Evolutionary conservation across 192 early-diverging fungal genomes (phyloP).

Genomic region (Rhizophagus prolifer): DNA sequence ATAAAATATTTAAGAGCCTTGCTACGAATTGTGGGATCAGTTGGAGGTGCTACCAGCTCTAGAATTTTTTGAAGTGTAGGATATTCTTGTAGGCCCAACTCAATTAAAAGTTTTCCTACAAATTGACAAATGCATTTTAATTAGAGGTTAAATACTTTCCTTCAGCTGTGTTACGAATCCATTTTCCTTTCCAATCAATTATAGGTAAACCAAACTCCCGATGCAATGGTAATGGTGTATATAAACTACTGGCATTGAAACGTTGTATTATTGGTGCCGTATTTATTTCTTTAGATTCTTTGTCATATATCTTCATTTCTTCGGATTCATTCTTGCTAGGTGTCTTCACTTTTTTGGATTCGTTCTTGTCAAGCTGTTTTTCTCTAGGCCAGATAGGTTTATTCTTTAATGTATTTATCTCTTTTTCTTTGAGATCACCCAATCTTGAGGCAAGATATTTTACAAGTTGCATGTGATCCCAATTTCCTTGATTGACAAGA

Average conservation of each 20-base stretch:
- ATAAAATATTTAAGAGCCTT: slow-evolving; percentile 70
- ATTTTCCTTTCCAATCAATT: slow-evolving; percentile 66
- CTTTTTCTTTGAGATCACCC: slow-evolving; percentile 57
- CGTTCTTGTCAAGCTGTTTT: background rate
- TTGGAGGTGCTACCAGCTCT: slow-evolving; percentile 36
- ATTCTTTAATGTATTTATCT: slow-evolving; percentile 58
- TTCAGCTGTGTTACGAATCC: slow-evolving; percentile 34
- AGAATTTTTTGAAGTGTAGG: slow-evolving; percentile 47
- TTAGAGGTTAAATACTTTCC: slow-evolving; percentile 1
- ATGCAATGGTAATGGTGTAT: slow-evolving; percentile 61
- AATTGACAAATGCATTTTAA: background rate
- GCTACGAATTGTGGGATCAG: slow-evolving; percentile 38
- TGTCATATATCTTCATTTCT: background rate
- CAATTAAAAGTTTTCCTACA: slow-evolving; percentile 44
- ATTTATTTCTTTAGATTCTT: too few relatives aligned
- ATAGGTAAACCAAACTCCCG: slow-evolving; percentile 62
- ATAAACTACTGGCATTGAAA: slow-evolving; percentile 64
- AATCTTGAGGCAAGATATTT: slow-evolving; percentile 68
- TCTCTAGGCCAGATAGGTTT: slow-evolving; percentile 70
- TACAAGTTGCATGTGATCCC: slow-evolving; percentile 80
- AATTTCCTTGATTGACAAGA: slow-evolving; percentile 68
- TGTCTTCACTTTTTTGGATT: too few relatives aligned
- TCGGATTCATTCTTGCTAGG: too few relatives aligned
- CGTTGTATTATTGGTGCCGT: slow-evolving; percentile 31
- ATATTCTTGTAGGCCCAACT: slow-evolving; percentile 48